Base-by-base conservation (phyloP, 768 basidiomycete genomes). In the Psilocybe cubensis region DNA sequence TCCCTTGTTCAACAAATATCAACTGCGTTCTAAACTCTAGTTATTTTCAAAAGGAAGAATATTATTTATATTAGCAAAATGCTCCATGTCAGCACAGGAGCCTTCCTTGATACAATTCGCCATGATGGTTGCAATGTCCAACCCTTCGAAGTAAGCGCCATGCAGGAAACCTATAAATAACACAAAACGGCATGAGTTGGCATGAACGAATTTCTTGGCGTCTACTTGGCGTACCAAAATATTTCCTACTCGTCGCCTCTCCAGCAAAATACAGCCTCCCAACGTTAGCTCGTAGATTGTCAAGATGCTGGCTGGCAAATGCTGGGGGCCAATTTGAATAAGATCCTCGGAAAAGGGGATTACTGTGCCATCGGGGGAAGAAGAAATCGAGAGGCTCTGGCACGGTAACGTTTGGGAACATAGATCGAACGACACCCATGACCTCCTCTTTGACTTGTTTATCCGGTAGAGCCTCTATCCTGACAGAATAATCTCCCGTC, bases 311-410 rank as follows among this genome's bases (percentile, higher is more conserved):
- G 14, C 75, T 76, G 10, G 82, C 68, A 60, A 87, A 87, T 3
- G 83, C 77, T 0, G 88, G 76, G 0, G 86, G 87, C 87, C 87
- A 89, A 58, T 88, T 90, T 20, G 83, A 84, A 61, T 86, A 90
- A 3, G 85, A 83, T 3, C 85, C 85, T 20, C 85, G 76, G 67
- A 77, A 84, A 2, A 80, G 70, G 3, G 80, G 78, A 63, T 88
- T 77, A 11, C 69, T 67, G 44, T 74, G 61, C 89, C 88, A 90
- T 3, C 76, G 70, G 3, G 79, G 77, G 60, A 84, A 79, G 64
- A 77, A 76, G 66, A 90, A 83, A 27, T 78, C 83, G 4, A 74
- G 60, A 0, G 88, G 86, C 3, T 79, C 77, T 5, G 86, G 86
- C 10, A 89, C 74, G 3, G 72, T 74, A 48, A 71, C 70, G 52